phyloP scores from a whole-genome alignment of 129 eudicot genomes.

The Flaveria sonorensis region DNA sequence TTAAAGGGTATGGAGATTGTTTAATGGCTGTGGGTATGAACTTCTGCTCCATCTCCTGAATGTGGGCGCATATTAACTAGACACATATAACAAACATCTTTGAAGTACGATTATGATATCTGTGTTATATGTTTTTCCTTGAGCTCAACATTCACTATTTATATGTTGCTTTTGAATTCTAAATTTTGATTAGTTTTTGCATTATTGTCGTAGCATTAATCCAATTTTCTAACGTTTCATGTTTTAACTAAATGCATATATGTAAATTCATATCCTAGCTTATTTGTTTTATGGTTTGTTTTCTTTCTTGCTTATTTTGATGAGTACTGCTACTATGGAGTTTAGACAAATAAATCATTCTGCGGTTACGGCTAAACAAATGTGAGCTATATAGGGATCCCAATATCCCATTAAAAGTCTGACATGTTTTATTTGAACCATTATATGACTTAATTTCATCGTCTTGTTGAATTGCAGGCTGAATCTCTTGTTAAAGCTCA shows the following conservation, averaged over 20 bases:
- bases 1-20: background rate
- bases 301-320: slow-evolving; percentile 17
- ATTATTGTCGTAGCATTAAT: background rate
- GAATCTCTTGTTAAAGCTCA: slow-evolving; percentile 93
- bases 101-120: background rate
- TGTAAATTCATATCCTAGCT: slow-evolving; percentile 2
- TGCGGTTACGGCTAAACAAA: background rate
- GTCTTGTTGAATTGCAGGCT: slow-evolving; percentile 57
- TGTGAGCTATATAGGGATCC: background rate
- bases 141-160: slow-evolving; percentile 2
- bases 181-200: background rate
- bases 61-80: background rate
- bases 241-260: background rate
- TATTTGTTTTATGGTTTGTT: background rate
- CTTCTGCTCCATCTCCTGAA: background rate
- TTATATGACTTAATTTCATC: slow-evolving; percentile 11
- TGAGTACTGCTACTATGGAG: slow-evolving; percentile 2
- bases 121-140: background rate
- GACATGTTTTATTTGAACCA: background rate
- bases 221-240: background rate
- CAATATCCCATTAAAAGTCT: background rate
- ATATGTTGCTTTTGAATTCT: background rate
- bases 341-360: background rate
- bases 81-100: background rate
- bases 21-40: slow-evolving; percentile 4